These are phyloP conservation scores for Alternaria longipes DNA, from an alignment of 2,329 filamentous ascomycete species.

Conservation along the genomic window DNA sequence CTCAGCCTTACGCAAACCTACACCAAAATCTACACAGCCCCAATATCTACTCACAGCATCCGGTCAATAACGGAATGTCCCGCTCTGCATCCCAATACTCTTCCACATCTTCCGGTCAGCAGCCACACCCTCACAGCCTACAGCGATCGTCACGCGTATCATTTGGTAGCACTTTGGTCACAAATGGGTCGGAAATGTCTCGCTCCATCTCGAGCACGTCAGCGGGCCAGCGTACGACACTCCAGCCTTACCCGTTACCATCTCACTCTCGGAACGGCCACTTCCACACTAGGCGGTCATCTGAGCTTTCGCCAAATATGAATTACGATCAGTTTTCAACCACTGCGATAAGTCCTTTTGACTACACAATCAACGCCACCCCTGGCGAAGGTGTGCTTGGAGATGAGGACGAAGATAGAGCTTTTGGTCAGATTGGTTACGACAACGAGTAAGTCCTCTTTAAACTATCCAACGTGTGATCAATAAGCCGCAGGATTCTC, in stretches of 20 bases:
- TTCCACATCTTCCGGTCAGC: constrained; percentile 13
- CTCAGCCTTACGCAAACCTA: constrained; percentile 28
- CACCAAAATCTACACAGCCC: constrained; percentile 7
- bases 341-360: neutral
- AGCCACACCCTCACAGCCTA: neutral
- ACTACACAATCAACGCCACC: neutral
- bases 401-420: neutral
- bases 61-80: constrained; percentile 17
- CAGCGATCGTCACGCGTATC: constrained; percentile 7
- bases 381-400: neutral
- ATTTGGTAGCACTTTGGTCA: neutral
- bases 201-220: constrained; percentile 17
- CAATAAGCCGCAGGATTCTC: constrained; percentile 6
- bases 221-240: neutral
- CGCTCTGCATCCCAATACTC: constrained; percentile 26
- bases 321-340: neutral
- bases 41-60: constrained; percentile 6
- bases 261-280: neutral
- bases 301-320: neutral
- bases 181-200: constrained; percentile 9
- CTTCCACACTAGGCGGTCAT: neutral
- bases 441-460: constrained; percentile 19
- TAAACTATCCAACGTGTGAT: constrained; percentile 6
- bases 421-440: neutral
- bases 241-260: neutral